phyloP scores from a whole-genome alignment of 1,284 basidiomycete species.

The Xanthoconium separans region DNA sequence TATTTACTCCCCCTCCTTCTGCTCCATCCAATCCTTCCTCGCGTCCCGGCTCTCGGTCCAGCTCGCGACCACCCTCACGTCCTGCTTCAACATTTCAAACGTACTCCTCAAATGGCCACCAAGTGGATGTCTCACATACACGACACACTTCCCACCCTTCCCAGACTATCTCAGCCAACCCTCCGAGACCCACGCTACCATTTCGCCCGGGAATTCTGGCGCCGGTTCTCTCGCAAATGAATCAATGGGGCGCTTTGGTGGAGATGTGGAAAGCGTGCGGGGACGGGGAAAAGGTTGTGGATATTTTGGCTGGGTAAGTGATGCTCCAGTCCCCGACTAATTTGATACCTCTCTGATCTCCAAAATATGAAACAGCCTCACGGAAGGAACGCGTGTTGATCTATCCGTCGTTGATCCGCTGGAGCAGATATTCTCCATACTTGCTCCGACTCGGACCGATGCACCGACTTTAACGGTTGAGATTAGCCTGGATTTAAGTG shows the following conservation, averaged over 20 bases:
- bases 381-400: slow-evolving; percentile 69
- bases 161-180: background rate
- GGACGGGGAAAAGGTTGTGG: slow-evolving; percentile 23
- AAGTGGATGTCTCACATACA: slow-evolving; percentile 8
- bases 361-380: slow-evolving; percentile 47
- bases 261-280: slow-evolving; percentile 28
- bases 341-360: background rate
- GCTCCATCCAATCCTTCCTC: slow-evolving; percentile 14
- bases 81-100: slow-evolving; percentile 17
- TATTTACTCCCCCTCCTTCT: slow-evolving; percentile 13
- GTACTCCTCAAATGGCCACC: slow-evolving; percentile 6
- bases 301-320: slow-evolving; percentile 65
- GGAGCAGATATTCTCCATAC: slow-evolving; percentile 61
- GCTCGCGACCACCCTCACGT: slow-evolving; percentile 26
- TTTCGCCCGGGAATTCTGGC: slow-evolving; percentile 64
- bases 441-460: slow-evolving; percentile 35
- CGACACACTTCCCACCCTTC: slow-evolving; percentile 8
- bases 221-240: slow-evolving; percentile 74
- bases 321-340: background rate
- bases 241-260: slow-evolving; percentile 25
- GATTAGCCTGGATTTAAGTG: slow-evolving; percentile 11
- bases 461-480: slow-evolving; percentile 1
- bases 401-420: slow-evolving; percentile 62
- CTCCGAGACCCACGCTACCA: slow-evolving; percentile 3
- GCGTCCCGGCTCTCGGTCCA: slow-evolving; percentile 20